These are phyloP conservation scores for Silene latifolia DNA, from an alignment of 148 eudicot species.

Conservation along the genomic window DNA sequence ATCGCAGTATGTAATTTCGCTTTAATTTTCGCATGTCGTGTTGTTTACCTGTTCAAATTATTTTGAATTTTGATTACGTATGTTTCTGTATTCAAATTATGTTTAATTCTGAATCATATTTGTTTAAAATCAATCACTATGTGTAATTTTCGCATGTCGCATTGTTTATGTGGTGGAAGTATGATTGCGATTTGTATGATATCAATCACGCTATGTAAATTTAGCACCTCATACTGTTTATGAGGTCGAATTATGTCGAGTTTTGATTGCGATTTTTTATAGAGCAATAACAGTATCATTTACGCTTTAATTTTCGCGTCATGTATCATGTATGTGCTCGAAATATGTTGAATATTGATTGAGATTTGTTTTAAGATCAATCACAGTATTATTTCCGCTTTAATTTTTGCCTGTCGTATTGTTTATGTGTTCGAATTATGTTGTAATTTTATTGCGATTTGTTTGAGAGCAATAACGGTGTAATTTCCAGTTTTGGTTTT, in stretches of 20 bases:
- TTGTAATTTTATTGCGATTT: not conserved
- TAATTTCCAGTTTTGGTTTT: too few species aligned
- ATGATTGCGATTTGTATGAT: too few species aligned
- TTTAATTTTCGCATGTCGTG: not conserved
- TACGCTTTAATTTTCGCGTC: not conserved
- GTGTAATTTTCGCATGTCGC: not conserved
- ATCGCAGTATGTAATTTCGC: not conserved
- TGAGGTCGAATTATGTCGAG: not conserved
- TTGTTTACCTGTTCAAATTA: not conserved
- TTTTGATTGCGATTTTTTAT: not conserved
- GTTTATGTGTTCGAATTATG: not conserved
- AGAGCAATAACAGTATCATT: too few species aligned
- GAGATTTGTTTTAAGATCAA: not conserved
- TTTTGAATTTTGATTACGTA: too few species aligned
- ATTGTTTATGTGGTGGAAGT: too few species aligned
- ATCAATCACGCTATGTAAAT: too few species aligned
- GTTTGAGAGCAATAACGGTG: too few species aligned
- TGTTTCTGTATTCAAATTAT: too few species aligned
- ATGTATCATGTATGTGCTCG: slow-evolving; percentile 2
- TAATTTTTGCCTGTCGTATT: slow-evolving; percentile 2
- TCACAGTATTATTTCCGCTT: not conserved
- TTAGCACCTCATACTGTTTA: too few species aligned
- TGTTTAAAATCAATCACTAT: not conserved
- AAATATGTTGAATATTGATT: not conserved
- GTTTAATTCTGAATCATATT: not conserved